Conservation (phyloP, 768 basidiomycete species). For the Lactifluus hygrophoroides region DNA sequence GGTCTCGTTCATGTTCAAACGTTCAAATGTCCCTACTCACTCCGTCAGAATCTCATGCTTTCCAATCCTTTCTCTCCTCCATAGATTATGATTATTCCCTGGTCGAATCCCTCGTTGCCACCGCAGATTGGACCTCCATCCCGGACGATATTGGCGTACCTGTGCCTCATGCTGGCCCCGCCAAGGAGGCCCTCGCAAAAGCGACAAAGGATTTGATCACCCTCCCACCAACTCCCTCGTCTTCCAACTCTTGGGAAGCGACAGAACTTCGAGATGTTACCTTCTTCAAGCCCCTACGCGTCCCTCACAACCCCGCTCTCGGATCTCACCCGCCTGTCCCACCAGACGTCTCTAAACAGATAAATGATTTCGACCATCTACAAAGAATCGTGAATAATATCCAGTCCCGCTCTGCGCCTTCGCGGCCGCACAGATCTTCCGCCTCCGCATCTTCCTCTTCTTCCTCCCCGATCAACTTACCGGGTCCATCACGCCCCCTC, state of each 20-base stretch:
- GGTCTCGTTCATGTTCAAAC: conserved; percentile 15
- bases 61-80: conserved; percentile 21
- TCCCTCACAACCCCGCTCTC: conserved; percentile 4
- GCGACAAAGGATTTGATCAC: conserved; percentile 82
- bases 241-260: conserved; percentile 24
- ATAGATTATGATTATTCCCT: conserved; percentile 21
- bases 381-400: conserved; percentile 1
- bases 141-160: conserved; percentile 35
- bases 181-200: conserved; percentile 59
- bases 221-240: conserved; percentile 33
- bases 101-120: conserved; percentile 18
- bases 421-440: conserved; percentile 11
- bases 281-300: conserved; percentile 18
- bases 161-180: conserved; percentile 33
- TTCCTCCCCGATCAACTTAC: conserved; percentile 4
- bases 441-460: conserved; percentile 15
- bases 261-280: conserved; percentile 28
- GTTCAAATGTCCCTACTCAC: conserved; percentile 18
- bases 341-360: neutral
- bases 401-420: neutral
- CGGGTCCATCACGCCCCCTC: conserved; percentile 9
- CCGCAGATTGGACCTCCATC: conserved; percentile 21
- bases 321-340: conserved; percentile 6
- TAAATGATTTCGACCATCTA: conserved; percentile 14
- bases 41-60: conserved; percentile 21